Base-by-base conservation (phyloP, 768 basidiomycete species). In the Naganishia vaughanmartiniae region DNA sequence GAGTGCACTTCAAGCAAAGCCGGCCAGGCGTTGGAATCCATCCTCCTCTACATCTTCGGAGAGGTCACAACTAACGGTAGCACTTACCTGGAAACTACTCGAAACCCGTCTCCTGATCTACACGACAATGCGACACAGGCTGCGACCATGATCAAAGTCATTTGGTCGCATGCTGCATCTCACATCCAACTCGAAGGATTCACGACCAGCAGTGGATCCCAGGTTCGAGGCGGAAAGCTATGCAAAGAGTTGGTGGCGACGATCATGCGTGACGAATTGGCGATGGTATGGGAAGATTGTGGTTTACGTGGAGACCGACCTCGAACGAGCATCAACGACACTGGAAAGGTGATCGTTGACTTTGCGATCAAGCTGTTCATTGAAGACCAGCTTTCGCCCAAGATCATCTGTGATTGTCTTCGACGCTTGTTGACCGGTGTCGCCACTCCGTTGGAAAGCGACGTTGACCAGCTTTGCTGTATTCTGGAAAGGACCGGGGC, bases 351-450 rank as follows among this genome's bases (percentile, higher is more conserved):
- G 7, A 26, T n/a, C 24, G 21, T 51, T 4, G 48, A 51, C 48
- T 51, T 51, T 51, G 48, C 48, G 48, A n/a, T 51, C 24, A 51
- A 51, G 24, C 21, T 51, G n/a, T 51, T 51, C 48, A n/a, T 51
- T 4, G 48, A 21, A 24, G 48, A 51, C 21, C 48, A 51, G 93
- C 85, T 97, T 66, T 93, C 92, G 56, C 92, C 93, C 83, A 89
- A 92, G 74, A 95, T 97, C 83, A 98, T 97, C 91, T 91, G 93
- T 84, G 91, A 93, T 82, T 98, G 94, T 85, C 88, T 97, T 79
- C 92, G 92, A 86, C 93, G 94, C 83, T 86, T 96, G 17, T 84
- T 98, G 15, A 87, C 89, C 66, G 96, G 98, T 78, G 89, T 94
- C 70, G 89, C 92, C 75, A 90, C 92, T 76, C 95, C 93, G 0